These are phyloP conservation scores for Martensiomyces pterosporus DNA, from an alignment of 192 early-diverging fungal genomes.

Conservation along the genomic window DNA sequence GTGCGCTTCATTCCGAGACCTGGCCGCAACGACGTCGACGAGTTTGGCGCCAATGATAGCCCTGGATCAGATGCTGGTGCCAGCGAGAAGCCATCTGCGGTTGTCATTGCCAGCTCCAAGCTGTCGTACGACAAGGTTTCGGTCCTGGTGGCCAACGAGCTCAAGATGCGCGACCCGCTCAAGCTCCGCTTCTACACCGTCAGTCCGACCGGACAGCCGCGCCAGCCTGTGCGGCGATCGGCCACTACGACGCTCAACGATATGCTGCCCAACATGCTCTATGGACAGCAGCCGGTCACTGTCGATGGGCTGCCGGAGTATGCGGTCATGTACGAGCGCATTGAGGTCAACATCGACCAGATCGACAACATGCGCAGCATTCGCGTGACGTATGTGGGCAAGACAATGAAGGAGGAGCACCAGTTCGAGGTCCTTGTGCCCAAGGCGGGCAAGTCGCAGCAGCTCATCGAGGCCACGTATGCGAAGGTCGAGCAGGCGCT, in stretches of 20 bases:
- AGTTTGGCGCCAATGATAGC: background rate
- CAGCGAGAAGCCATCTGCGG: slow-evolving; percentile 18
- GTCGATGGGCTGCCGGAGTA: slow-evolving; percentile 22
- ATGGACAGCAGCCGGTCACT: slow-evolving; percentile 14
- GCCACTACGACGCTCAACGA: slow-evolving; percentile 52
- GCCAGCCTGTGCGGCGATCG: slow-evolving; percentile 48
- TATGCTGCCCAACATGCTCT: slow-evolving; percentile 45
- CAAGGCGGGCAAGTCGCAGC: slow-evolving; percentile 52
- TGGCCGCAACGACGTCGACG: slow-evolving; percentile 16
- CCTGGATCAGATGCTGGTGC: slow-evolving; percentile 19
- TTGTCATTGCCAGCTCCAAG: slow-evolving; percentile 18
- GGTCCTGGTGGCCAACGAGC: slow-evolving; percentile 54
- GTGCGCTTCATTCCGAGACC: slow-evolving; percentile 68
- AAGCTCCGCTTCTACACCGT: slow-evolving; percentile 70
- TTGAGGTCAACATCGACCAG: slow-evolving; percentile 77
- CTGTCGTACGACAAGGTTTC: slow-evolving; percentile 54
- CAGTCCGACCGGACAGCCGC: slow-evolving; percentile 21
- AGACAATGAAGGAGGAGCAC: slow-evolving; percentile 64
- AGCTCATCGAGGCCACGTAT: slow-evolving; percentile 51
- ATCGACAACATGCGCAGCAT: slow-evolving; percentile 74
- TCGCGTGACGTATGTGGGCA: slow-evolving; percentile 65
- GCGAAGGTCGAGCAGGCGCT: slow-evolving; percentile 45
- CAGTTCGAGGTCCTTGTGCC: slow-evolving; percentile 65
- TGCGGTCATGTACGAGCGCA: slow-evolving; percentile 75
- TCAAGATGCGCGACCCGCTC: slow-evolving; percentile 50